Base-by-base conservation (phyloP, 2,329 filamentous ascomycete species). In the Botryotinia convoluta region DNA sequence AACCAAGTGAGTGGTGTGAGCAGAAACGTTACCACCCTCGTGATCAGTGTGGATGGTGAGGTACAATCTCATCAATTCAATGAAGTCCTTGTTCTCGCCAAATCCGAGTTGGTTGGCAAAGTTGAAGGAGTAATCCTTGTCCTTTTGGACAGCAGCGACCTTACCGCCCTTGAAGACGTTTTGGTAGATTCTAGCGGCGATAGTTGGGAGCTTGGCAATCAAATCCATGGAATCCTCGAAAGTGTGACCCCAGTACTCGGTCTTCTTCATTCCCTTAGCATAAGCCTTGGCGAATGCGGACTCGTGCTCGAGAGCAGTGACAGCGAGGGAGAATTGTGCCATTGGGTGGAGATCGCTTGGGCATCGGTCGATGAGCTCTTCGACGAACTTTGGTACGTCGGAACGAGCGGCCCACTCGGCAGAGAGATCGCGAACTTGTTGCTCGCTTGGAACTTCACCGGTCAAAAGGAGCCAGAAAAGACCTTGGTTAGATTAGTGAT, bases 101-200 rank as follows among this genome's bases (percentile, higher is more conserved):
- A 96, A 99, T 82, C 96, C 96, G 80, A 99, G 94, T 91, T 97
- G 94, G 91, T 98, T 98, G 86, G 96, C 95, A 84, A 99, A 93
- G 92, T 99, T 99, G 93, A 92, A 99, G 81, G 92, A 90, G 88
- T 98, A 99, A 84, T 99, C 96, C 93, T 98, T 96, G 88, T 98
- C 95, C 90, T 97, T 97, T 89, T 98, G 92, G 84, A 97, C 90
- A 72, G 94, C 84, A 75, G 94, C 93, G 79, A 99, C 95, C 92
- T 98, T 98, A 87, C 96, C 96, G 83, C 97, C 96, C 91, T 98
- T 98, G 93, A 97, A 99, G 84, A 98, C 92, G 85, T 99, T 99
- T 88, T 97, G 96, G 92, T 99, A 99, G 90, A 99, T 99, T 87
- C 94, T 94, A 77, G 96, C 88, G 77, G 96, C 96, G 82, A 99